Conservation (phyloP, 345 rosid species). For the Reutealis trisperma region DNA sequence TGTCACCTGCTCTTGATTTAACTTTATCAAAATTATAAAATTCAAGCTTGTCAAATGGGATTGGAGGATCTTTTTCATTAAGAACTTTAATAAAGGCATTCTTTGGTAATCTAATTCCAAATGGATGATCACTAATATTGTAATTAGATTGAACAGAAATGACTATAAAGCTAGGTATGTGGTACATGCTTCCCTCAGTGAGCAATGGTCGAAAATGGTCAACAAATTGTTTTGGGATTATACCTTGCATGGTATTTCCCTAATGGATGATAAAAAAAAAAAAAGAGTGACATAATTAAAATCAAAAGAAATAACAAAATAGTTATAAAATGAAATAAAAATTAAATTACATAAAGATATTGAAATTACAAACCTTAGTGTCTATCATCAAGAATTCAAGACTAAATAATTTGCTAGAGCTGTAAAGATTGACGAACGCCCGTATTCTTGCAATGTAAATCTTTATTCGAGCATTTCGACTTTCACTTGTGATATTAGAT, state of each 20-base stretch:
- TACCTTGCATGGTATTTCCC: background rate
- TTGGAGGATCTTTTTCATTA: too few species aligned
- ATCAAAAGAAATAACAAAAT: too few species aligned
- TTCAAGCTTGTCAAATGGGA: too few species aligned
- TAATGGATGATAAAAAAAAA: too few species aligned
- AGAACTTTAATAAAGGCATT: too few species aligned
- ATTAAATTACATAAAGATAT: too few species aligned
- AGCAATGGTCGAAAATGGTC: background rate
- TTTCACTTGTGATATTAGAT: background rate
- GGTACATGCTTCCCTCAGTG: background rate
- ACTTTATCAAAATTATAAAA: too few species aligned
- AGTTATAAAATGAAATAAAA: too few species aligned
- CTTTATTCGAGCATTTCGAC: background rate
- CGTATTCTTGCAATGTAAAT: background rate
- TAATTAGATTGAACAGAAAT: background rate
- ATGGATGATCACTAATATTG: background rate
- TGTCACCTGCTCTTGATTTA: too few species aligned
- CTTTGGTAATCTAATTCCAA: background rate
- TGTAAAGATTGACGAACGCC: background rate
- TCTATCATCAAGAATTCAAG: background rate
- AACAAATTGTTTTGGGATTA: background rate
- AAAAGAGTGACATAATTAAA: too few species aligned
- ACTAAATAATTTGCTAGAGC: background rate
- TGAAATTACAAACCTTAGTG: too few species aligned
- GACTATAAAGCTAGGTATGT: too few species aligned